These are phyloP conservation scores for Populus davidiana DNA, from an alignment of 345 rosid genomes.

Conservation along the genomic window DNA sequence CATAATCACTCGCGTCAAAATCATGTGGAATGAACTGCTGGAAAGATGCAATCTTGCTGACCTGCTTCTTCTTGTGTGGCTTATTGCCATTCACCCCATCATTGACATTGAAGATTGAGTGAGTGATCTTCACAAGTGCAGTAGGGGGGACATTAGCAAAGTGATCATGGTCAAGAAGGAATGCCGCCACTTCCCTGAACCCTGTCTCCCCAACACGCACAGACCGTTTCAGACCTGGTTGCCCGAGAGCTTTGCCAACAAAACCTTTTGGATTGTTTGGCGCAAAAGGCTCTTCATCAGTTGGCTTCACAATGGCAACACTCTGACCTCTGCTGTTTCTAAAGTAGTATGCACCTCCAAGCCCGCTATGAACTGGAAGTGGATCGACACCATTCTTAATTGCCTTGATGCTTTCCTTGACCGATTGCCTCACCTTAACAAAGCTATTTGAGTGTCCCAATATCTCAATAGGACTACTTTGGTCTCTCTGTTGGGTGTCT, in stretches of 20 bases:
- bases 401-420: slow-evolving; percentile 73
- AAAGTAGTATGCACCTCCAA: slow-evolving; percentile 94
- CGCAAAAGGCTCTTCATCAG: slow-evolving; percentile 99
- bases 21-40: slow-evolving; percentile 92
- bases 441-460: slow-evolving; percentile 62
- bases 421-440: slow-evolving; percentile 43
- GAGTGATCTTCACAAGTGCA: slow-evolving; percentile 92
- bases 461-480: slow-evolving; percentile 85
- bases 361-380: slow-evolving; percentile 68
- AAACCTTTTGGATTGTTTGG: slow-evolving; percentile 98
- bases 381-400: slow-evolving; percentile 89
- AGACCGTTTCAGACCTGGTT: slow-evolving; percentile 87
- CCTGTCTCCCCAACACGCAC: slow-evolving; percentile 99
- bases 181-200: slow-evolving; percentile 95
- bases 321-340: slow-evolving; percentile 67
- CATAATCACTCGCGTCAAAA: slow-evolving; percentile 95
- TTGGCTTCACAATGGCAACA: slow-evolving; percentile 93
- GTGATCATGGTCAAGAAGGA: slow-evolving; percentile 77
- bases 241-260: slow-evolving; percentile 96
- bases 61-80: slow-evolving; percentile 55
- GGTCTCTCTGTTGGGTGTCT: slow-evolving; percentile 75
- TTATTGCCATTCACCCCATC: slow-evolving; percentile 73
- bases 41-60: slow-evolving; percentile 94
- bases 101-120: slow-evolving; percentile 81
- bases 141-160: slow-evolving; percentile 95